Evolutionary conservation across 1,139 yeast species (phyloP).

Genomic region (Pichia cactophila): DNA sequence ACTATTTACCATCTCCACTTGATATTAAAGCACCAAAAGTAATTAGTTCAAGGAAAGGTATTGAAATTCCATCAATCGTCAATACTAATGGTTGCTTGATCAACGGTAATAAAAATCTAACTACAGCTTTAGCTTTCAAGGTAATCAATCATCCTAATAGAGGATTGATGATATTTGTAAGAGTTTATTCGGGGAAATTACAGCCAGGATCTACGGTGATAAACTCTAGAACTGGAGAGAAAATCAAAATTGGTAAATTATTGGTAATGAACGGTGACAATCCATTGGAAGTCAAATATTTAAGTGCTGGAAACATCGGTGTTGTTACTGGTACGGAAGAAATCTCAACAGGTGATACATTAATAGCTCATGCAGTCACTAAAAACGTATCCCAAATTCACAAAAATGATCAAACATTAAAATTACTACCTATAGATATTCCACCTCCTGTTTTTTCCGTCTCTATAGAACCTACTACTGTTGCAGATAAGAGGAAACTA

Average conservation of each 20-base stretch:
- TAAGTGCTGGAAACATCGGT: conserved; percentile 81
- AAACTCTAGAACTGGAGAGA: conserved; percentile 65
- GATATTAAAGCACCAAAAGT: conserved; percentile 57
- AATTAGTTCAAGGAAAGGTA: conserved; percentile 18
- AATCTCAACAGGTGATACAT: conserved; percentile 84
- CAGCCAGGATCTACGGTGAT: conserved; percentile 53
- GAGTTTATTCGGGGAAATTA: conserved; percentile 80
- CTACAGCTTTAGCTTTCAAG: conserved; percentile 86
- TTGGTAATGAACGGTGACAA: conserved; percentile 84
- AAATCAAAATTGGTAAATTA: conserved; percentile 58
- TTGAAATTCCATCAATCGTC: conserved; percentile 29
- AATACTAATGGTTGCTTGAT: conserved; percentile 45
- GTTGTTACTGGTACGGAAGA: conserved; percentile 75
- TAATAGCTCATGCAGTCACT: conserved; percentile 32
- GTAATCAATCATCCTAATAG: conserved; percentile 78
- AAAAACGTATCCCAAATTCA: conserved; percentile 18
- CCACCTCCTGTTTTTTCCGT: conserved; percentile 95
- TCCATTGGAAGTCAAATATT: conserved; percentile 58
- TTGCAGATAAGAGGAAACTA: conserved; percentile 60
- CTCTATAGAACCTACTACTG: conserved; percentile 72
- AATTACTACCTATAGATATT: conserved; percentile 65
- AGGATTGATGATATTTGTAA: conserved; percentile 77
- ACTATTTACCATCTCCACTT: conserved; percentile 75
- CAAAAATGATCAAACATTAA: conserved; percentile 37
- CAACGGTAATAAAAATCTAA: conserved; percentile 47